Evolutionary conservation across 768 basidiomycete species (phyloP).

Genomic region (Galerina marginata): DNA sequence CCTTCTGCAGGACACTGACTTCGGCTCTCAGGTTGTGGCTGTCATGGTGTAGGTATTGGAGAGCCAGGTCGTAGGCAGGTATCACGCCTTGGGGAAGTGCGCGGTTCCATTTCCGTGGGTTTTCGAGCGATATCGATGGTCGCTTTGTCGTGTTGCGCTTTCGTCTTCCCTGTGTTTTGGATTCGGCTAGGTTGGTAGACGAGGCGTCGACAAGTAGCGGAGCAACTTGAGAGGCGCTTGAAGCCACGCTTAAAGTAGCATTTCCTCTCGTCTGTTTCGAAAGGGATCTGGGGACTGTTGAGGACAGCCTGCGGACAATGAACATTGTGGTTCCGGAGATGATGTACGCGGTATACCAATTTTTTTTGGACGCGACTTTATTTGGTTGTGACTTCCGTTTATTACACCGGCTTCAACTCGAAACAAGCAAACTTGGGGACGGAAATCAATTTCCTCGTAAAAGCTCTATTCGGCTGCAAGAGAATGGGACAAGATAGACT

Average conservation of each 20-base stretch:
- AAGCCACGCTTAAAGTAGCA: conserved; percentile 23
- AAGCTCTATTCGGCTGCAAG: not conserved
- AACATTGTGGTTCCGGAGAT: conserved; percentile 27
- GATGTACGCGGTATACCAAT: not conserved
- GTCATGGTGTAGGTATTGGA: conserved; percentile 72
- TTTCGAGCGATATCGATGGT: conserved; percentile 54
- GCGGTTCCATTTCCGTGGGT: conserved; percentile 66
- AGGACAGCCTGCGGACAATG: conserved; percentile 31
- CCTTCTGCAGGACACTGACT: conserved; percentile 41
- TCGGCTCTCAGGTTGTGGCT: conserved; percentile 53
- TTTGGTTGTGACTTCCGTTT: conserved; percentile 12
- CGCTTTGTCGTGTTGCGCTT: conserved; percentile 41
- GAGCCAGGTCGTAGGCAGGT: conserved; percentile 85
- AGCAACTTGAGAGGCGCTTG: conserved; percentile 1
- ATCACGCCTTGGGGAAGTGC: conserved; percentile 67
- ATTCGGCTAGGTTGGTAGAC: conserved; percentile 9
- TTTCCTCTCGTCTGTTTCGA: conserved; percentile 27
- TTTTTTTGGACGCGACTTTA: conserved; percentile 27
- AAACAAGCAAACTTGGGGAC: not conserved
- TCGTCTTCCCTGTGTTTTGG: conserved; percentile 34
- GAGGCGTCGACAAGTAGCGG: conserved; percentile 6
- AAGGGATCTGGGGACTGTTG: conserved; percentile 19
- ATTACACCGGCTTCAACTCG: not conserved
- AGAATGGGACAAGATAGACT: not conserved
- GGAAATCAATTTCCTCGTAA: not conserved